Evolutionary conservation across 176 grass and related monocot genomes (phyloP), one percentile per base, ranked within the genome.

Genomic region (Aegilops umbellulata): DNA sequence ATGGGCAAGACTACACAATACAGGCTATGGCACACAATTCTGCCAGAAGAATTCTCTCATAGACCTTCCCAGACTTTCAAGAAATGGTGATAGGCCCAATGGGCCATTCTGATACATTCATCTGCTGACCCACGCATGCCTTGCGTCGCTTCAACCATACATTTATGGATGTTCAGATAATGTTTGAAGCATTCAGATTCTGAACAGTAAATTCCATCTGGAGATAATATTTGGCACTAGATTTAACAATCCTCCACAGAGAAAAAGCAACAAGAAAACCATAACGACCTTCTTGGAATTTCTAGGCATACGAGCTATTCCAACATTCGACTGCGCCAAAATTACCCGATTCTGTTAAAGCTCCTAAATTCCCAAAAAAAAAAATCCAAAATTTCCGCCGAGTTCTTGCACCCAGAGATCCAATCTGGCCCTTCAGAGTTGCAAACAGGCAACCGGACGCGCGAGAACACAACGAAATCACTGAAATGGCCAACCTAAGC

Each of bases 341-440:
- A 46, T 31, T 16, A 74, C 69, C 3, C 4, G 24, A 44, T 19
- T 32, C 17, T 22, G 35, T 35, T 12, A 51, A 4, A 76, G 65
- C 16, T 30, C 10, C 15, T 8, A 3, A 82, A 82, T 70, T 22
- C 23, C 15, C 34, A 35, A 8, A 10, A 16, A 16, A 42, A 22
- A 10, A 29, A 13, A 0, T 19, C 14, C n/a, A 3, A 11, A 24
- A 51, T 29, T 63, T 8, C 13, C 72, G n/a, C 17, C 31, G 35
- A 4, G 47, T n/a, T 31, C 80, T 35, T 17, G 86, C 55, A 23
- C 9, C 13, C 24, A 65, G 53, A 72, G 79, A 83, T 83, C 84
- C 74, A 83, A 76, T 51, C 62, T 27, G 38, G 30, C 70, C 61
- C 68, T 24, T 30, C 1, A 22, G 13, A 25, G 6, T 47, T 27